Percentiles rank a stretch among this genome's conserved stretches.
Evolutionary conservation across 1,139 yeast genomes (phyloP).

Genomic region (Candida mesenterica): DNA sequence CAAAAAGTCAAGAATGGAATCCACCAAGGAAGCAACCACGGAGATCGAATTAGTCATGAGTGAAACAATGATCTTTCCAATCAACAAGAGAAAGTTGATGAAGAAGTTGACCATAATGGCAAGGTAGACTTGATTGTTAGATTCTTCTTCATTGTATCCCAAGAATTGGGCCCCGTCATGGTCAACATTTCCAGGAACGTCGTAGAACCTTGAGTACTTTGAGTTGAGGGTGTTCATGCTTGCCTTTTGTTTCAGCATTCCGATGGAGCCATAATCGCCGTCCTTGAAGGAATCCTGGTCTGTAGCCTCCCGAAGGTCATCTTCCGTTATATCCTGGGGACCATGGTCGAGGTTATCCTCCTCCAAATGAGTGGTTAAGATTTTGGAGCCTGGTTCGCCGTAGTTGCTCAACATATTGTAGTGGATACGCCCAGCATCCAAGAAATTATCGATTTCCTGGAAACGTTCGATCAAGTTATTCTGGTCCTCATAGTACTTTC

Average conservation of each 20-base stretch:
- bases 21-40: conserved; percentile 74
- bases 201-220: conserved; percentile 33
- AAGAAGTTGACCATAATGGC: conserved; percentile 68
- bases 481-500: conserved; percentile 47
- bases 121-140: conserved; percentile 44
- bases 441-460: conserved; percentile 58
- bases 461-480: conserved; percentile 59
- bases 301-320: not conserved
- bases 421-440: conserved; percentile 69
- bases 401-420: conserved; percentile 63
- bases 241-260: conserved; percentile 7
- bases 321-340: not conserved
- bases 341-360: conserved; percentile 14
- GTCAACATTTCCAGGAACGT: conserved; percentile 60
- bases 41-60: conserved; percentile 68
- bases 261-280: conserved; percentile 3
- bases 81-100: conserved; percentile 56
- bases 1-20: conserved; percentile 69
- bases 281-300: not conserved
- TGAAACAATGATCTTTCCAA: conserved; percentile 65
- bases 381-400: conserved; percentile 34
- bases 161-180: conserved; percentile 53
- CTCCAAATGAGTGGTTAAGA: conserved; percentile 23
- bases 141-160: conserved; percentile 47
- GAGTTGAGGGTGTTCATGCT: conserved; percentile 14